Conservation (phyloP, 2,329 filamentous ascomycete genomes). For the Verticillium albo-atrum region DNA sequence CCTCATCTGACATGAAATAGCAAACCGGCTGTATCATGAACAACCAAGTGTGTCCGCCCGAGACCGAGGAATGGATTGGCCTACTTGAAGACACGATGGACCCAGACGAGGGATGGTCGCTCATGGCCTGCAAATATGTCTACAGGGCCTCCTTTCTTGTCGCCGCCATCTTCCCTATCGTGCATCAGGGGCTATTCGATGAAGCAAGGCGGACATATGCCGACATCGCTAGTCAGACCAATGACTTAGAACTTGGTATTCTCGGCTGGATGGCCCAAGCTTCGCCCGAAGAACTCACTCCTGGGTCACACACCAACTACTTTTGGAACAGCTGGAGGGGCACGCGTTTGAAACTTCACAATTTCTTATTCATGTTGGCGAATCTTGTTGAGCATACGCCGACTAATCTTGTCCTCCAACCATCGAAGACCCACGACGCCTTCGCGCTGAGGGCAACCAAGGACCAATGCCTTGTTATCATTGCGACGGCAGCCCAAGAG, state of each 20-base stretch:
- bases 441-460: not conserved
- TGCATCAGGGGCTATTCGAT: not conserved
- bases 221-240: conserved; percentile 15
- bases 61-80: conserved; percentile 29
- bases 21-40: conserved; percentile 31
- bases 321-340: conserved; percentile 27
- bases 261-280: conserved; percentile 19
- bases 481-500: conserved; percentile 20
- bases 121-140: conserved; percentile 2
- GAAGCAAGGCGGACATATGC: conserved; percentile 3
- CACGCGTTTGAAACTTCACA: conserved; percentile 28
- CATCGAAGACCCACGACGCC: not conserved
- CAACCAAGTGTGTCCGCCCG: conserved; percentile 27
- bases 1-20: conserved; percentile 17
- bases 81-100: conserved; percentile 15
- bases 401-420: not conserved
- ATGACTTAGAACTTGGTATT: conserved; percentile 21
- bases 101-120: not conserved
- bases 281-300: conserved; percentile 17
- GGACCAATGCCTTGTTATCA: conserved; percentile 5
- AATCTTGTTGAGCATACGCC: conserved; percentile 30
- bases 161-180: conserved; percentile 4
- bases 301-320: conserved; percentile 14
- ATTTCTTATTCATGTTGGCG: conserved; percentile 23
- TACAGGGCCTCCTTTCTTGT: conserved; percentile 4